A percentile compares a stretch with the other conserved stretches of the same genome.
phyloP scores from a whole-genome alignment of 495 filamentous ascomycete genomes.

The Annulohypoxylon bovei region DNA sequence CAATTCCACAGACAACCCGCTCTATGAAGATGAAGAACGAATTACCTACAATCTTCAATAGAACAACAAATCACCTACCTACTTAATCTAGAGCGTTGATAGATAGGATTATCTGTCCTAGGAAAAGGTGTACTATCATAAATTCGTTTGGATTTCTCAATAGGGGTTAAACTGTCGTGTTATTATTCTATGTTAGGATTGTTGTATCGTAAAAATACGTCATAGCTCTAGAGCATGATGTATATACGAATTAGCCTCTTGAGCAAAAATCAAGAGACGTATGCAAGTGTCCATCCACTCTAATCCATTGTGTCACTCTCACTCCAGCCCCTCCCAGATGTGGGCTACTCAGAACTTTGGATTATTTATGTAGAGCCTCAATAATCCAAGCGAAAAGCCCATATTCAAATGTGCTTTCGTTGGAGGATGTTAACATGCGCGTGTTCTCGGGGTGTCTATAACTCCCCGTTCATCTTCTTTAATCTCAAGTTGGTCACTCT shows the following conservation, averaged over 20 bases:
- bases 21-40: too few relatives aligned
- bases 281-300: not conserved
- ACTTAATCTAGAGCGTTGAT: not conserved
- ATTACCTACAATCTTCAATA: not conserved
- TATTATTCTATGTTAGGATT: constrained; percentile 8
- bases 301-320: not conserved
- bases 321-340: not conserved
- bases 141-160: too few relatives aligned
- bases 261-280: not conserved
- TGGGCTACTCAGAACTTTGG: not conserved
- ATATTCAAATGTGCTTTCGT: not conserved
- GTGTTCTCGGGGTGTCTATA: not conserved
- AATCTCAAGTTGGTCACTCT: not conserved
- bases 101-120: not conserved
- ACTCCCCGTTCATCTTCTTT: not conserved
- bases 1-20: not conserved
- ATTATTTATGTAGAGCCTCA: not conserved
- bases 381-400: not conserved
- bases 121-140: not conserved
- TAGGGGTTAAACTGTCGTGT: not conserved
- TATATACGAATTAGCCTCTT: not conserved
- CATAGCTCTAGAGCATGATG: not conserved
- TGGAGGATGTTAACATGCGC: not conserved
- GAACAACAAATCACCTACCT: not conserved
- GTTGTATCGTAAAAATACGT: not conserved